These are phyloP conservation scores for Shiraia sp. DNA, from an alignment of 2,329 filamentous ascomycete genomes.

Conservation along the genomic window DNA sequence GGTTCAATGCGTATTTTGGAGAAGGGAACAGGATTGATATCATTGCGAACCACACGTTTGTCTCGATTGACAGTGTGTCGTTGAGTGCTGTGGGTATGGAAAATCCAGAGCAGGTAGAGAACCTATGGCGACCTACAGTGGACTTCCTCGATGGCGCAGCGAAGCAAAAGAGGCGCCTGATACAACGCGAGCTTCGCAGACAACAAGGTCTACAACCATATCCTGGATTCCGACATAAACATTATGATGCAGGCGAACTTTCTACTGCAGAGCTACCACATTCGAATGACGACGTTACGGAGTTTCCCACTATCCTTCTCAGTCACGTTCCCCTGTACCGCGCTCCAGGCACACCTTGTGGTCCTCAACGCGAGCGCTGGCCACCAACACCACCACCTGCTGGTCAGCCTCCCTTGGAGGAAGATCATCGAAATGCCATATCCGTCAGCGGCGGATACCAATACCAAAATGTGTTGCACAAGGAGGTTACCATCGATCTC, in stretches of 20 bases:
- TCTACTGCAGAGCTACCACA: conserved; percentile 35
- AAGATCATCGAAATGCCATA: conserved; percentile 77
- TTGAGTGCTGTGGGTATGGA: conserved; percentile 72
- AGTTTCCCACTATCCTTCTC: conserved; percentile 85
- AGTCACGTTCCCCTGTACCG: conserved; percentile 91
- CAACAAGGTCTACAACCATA: conserved; percentile 65
- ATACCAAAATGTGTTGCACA: conserved; percentile 91
- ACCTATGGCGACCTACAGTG: conserved; percentile 75
- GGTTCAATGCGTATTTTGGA: conserved; percentile 88
- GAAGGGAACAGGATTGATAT: conserved; percentile 89
- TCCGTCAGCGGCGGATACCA: conserved; percentile 81
- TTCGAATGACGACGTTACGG: conserved; percentile 51
- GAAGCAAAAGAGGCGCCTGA: conserved; percentile 66
- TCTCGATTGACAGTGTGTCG: conserved; percentile 87
- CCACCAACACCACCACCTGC: conserved; percentile 68
- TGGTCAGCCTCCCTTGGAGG: conserved; percentile 59
- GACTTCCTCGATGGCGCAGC: conserved; percentile 74
- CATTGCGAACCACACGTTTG: conserved; percentile 92
- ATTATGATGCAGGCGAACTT: conserved; percentile 60
- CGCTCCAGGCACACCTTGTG: conserved; percentile 80
- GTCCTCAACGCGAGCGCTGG: conserved; percentile 81
- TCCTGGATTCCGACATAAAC: conserved; percentile 60
- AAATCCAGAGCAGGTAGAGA: conserved; percentile 55
- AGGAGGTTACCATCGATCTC: conserved; percentile 74
- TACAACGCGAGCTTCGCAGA: conserved; percentile 68